Evolutionary conservation across 129 eudicot species (phyloP), one percentile per base, ranked within the genome.

Genomic region (Erigeron canadensis): DNA sequence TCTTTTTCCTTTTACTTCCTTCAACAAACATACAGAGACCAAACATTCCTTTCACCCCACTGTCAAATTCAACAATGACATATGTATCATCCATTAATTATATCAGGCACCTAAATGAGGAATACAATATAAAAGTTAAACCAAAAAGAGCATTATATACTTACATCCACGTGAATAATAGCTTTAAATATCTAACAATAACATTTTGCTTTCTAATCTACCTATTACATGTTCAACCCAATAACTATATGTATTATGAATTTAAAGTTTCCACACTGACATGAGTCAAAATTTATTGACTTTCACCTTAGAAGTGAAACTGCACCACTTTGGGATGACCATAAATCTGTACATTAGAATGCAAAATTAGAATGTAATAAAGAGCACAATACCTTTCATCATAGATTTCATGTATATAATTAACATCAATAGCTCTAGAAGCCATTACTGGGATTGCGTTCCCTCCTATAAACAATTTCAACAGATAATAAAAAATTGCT

Each of bases 1-100:
- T 95, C 99, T 84, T 95, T 97, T 73, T 95, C 91, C 47, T 95
- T 94, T 86, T 90, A 84, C 97, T 95, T 65, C 99, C 99, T 84
- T 95, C 99, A 4, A 97, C 99, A 79, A 95, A 95, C 99, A 95
- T 95, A 76, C 97, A 90, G 51, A 95, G 96, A 79, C 90, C 99
- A 38, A 95, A 94, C 91, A 95, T 80, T 50, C 97, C 99, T 60
- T 97, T 83, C 1, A 91, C 72, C 44, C 99, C 97, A 47, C 90
- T 95, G 10, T 95, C 96, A 39, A 95, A 95, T 75, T 95, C 99
- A 34, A 95, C 97, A 10, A 95, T 95, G 23, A 94, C 99, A 78
- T 94, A 94, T 39, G 99, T 96, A 75, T 95, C 90, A 61, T 95
- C 99, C 8, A 95, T 95, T 5, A 90, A 95, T 95, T 5, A 90